Base-by-base conservation (phyloP, 1,284 basidiomycete species). In the Trichosporon faecale region DNA sequence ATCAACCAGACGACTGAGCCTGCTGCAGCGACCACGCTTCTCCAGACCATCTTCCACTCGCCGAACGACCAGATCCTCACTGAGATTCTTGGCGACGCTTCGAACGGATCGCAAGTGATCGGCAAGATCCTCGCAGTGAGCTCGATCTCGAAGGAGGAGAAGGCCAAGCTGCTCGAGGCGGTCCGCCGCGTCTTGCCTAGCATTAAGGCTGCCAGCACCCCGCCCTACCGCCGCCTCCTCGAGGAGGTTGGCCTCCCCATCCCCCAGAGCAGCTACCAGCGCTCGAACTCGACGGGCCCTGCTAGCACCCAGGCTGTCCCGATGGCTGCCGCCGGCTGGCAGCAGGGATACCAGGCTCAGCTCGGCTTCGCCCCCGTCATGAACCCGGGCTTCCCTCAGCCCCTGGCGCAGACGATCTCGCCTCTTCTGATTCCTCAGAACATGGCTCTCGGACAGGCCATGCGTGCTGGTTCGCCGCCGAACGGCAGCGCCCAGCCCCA, bases 171-270 rank as follows among this genome's bases (percentile, higher is more conserved):
- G 75, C 85, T 92, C 1, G 94, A 94, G 75, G 91, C 93, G 2
- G 93, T 92, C 25, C 94, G 94, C 80, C 89, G 92, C 9, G 94
- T 95, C 35, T 85, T 95, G 68, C 92, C 93, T 66, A 90, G 91
- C 79, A 86, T 95, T 70, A 94, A 94, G 84, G 93, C 94, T 49
- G 91, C 93, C 64, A 90, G 91, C 27, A 93, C 92, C 4, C 93
- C 94, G 76, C 92, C 94, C n/a, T 97, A 98, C 80, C 89, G 94
- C 71, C 88, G 93, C 67, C 86, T 98, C 64, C 93, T 96, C 69
- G 93, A 97, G 82, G 94, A 96, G 84, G 93, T 97, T 73, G 95
- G 95, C 12, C 84, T 98, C 64, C 93, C 93, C 7, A 90, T 94
- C 49, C 92, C 92, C 0, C 49, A 64, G 29, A 61, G 57, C 57